Conservation (phyloP, 331 rosid species). For the Erythrophleum ivorense region DNA sequence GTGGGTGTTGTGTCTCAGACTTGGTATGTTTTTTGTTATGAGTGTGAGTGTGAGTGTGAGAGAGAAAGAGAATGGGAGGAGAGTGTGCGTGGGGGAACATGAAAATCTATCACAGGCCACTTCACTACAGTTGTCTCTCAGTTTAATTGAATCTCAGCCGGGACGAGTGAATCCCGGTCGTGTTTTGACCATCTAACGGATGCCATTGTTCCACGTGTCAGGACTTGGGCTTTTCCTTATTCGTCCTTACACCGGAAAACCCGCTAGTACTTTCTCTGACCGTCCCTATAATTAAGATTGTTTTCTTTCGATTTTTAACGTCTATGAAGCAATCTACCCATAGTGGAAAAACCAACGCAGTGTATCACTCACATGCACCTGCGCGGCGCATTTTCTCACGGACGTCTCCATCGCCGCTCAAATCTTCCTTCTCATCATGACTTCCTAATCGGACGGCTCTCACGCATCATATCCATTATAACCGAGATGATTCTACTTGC, state of each 20-base stretch:
- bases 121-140: slow-evolving; percentile 71
- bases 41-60: slow-evolving; percentile 33
- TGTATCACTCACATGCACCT: slow-evolving; percentile 43
- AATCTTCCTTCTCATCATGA: background rate
- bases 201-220: slow-evolving; percentile 59
- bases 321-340: slow-evolving; percentile 26
- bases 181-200: slow-evolving; percentile 61
- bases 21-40: background rate
- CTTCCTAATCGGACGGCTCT: slow-evolving; percentile 34
- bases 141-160: slow-evolving; percentile 64
- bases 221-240: slow-evolving; percentile 60
- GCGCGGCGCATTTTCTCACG: slow-evolving; percentile 17
- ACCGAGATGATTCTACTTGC: background rate
- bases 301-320: slow-evolving; percentile 34
- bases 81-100: slow-evolving; percentile 52
- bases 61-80: slow-evolving; percentile 32
- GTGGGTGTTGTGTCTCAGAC: slow-evolving; percentile 12
- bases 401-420: slow-evolving; percentile 23
- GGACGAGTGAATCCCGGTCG: slow-evolving; percentile 37
- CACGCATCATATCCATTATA: background rate
- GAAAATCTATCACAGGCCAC: slow-evolving; percentile 61
- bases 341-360: slow-evolving; percentile 19
- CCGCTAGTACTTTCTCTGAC: slow-evolving; percentile 75
- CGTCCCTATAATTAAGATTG: slow-evolving; percentile 40
- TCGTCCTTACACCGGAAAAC: slow-evolving; percentile 89